These are phyloP conservation scores for Starmerella gropengiesseri DNA, from an alignment of 805 yeast species.

Conservation along the genomic window DNA sequence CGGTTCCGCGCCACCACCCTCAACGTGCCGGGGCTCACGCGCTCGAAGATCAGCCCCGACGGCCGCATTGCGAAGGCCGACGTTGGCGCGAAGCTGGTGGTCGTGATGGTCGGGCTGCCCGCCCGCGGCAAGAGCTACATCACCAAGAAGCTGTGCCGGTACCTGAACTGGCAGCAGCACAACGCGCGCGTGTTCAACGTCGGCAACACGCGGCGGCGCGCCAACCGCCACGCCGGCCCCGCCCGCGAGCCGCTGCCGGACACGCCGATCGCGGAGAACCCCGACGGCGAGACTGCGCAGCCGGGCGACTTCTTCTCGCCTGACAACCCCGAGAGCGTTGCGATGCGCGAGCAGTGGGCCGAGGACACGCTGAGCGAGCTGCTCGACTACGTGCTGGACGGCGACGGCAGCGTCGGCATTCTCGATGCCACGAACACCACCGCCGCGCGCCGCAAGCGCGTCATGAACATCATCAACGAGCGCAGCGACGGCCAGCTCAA, in stretches of 20 bases:
- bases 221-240: constrained; percentile 52
- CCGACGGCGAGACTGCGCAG: constrained; percentile 34
- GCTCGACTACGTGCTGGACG: constrained; percentile 66
- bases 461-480: constrained; percentile 36
- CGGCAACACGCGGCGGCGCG: constrained; percentile 83
- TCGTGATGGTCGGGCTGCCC: constrained; percentile 79
- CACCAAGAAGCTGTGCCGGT: constrained; percentile 81
- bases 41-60: constrained; percentile 68
- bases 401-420: constrained; percentile 84
- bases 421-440: constrained; percentile 91
- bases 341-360: constrained; percentile 87
- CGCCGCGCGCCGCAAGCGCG: constrained; percentile 51
- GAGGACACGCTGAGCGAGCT: constrained; percentile 81
- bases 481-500: constrained; percentile 42
- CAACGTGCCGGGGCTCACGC: constrained; percentile 86
- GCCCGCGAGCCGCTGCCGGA: constrained; percentile 45
- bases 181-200: constrained; percentile 86
- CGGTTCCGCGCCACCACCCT: constrained; percentile 57
- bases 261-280: background rate
- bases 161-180: constrained; percentile 88
- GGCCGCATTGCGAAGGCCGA: constrained; percentile 39
- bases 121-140: constrained; percentile 56
- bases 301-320: constrained; percentile 83
- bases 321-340: constrained; percentile 50
- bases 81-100: constrained; percentile 72